Conservation (phyloP, 257 asterid species). For the Forsythia viridissima region DNA sequence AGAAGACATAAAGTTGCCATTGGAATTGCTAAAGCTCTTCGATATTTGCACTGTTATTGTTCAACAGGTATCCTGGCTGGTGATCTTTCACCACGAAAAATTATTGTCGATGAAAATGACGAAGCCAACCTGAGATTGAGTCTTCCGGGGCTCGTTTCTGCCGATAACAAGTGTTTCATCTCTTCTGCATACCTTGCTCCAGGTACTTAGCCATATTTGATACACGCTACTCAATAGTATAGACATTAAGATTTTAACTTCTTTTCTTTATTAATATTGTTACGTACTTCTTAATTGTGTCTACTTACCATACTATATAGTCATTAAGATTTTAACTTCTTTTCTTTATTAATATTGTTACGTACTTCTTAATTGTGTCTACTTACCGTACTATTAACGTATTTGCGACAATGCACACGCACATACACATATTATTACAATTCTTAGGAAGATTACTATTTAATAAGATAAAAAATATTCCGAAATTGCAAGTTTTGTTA, state of each 20-base stretch:
- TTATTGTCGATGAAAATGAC: constrained; percentile 53
- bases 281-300: too few species aligned
- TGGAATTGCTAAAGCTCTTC: constrained; percentile 61
- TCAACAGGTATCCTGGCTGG: constrained; percentile 53
- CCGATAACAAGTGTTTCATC: constrained; percentile 37
- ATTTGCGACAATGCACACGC: not conserved
- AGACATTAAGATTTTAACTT: too few species aligned
- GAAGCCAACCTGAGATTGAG: constrained; percentile 52
- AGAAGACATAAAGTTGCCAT: constrained; percentile 58
- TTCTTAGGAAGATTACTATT: too few species aligned
- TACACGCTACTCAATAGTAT: too few species aligned
- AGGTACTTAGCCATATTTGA: constrained; percentile 34
- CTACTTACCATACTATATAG: not conserved
- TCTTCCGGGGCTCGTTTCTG: constrained; percentile 28
- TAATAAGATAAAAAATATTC: too few species aligned
- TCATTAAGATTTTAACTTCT: too few species aligned
- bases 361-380: too few species aligned
- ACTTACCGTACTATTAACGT: not conserved
- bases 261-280: too few species aligned
- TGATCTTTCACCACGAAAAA: constrained; percentile 40
- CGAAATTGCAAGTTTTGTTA: not conserved
- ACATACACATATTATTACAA: too few species aligned
- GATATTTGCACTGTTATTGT: constrained; percentile 53
- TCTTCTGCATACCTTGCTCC: constrained; percentile 57
- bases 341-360: too few species aligned